Percentiles rank a stretch among this genome's conserved stretches.
These are phyloP conservation scores for Caloboletus inedulis DNA, from an alignment of 1,284 basidiomycete genomes.

Conservation along the genomic window DNA sequence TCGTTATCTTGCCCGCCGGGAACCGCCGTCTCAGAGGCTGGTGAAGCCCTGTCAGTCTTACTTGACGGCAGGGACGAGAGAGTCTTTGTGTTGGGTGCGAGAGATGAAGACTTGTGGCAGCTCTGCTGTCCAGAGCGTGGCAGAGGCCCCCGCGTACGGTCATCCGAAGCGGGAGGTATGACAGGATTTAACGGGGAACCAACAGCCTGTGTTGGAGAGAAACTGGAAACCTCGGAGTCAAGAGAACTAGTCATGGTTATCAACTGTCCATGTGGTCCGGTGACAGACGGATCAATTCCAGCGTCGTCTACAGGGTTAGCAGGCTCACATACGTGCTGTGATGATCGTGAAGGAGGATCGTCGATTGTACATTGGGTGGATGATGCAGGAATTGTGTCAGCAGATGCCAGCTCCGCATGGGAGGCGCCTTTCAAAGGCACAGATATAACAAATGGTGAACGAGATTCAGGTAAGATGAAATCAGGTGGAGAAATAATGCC, in stretches of 20 bases:
- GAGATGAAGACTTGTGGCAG: background rate
- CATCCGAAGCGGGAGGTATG: background rate
- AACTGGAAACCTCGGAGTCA: background rate
- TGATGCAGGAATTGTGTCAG: slow-evolving; percentile 13
- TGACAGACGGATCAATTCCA: slow-evolving; percentile 3
- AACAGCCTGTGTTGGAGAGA: slow-evolving; percentile 4
- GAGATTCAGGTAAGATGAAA: slow-evolving; percentile 44
- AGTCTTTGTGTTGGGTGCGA: background rate
- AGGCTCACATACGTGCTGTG: slow-evolving; percentile 22
- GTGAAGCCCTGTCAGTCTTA: background rate
- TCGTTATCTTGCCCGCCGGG: background rate
- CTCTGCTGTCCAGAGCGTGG: slow-evolving; percentile 9
- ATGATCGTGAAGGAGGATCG: slow-evolving; percentile 39
- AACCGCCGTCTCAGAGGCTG: background rate
- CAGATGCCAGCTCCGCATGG: slow-evolving; percentile 3
- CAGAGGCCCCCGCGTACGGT: background rate
- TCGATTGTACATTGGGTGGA: slow-evolving; percentile 27
- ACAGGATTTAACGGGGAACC: slow-evolving; percentile 1
- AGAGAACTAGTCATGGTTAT: background rate
- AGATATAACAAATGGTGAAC: slow-evolving; percentile 24
- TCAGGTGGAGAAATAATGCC: slow-evolving; percentile 22
- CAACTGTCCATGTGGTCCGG: slow-evolving; percentile 3
- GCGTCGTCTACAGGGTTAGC: background rate
- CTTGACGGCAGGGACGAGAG: slow-evolving; percentile 1
- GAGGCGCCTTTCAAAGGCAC: slow-evolving; percentile 2